phyloP scores from a whole-genome alignment of 768 basidiomycete genomes.

The Auricularia heimuer region DNA sequence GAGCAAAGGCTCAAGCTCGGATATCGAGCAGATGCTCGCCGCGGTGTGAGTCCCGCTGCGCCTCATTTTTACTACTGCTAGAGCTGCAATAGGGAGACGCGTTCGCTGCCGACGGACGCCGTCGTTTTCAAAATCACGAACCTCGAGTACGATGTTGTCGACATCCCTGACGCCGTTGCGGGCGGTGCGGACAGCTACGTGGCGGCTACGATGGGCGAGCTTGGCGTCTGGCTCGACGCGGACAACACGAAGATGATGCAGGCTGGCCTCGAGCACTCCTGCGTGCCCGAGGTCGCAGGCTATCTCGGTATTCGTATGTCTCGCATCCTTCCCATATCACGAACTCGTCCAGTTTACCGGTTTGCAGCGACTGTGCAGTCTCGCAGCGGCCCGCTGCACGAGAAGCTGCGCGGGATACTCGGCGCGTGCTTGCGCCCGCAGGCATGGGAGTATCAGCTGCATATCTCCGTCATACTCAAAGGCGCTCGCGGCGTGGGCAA shows the following conservation, averaged over 20 bases:
- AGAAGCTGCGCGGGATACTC: constrained; percentile 44
- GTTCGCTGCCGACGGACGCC: constrained; percentile 29
- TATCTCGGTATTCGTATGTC: constrained; percentile 44
- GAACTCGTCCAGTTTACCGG: no score
- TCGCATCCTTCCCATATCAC: background rate
- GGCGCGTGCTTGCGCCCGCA: constrained; percentile 48
- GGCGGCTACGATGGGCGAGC: constrained; percentile 50
- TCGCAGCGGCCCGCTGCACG: background rate
- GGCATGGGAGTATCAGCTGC: constrained; percentile 51
- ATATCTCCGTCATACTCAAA: constrained; percentile 64
- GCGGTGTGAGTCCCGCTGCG: background rate
- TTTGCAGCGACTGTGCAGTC: no score
- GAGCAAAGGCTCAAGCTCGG: constrained; percentile 13
- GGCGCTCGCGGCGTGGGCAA: constrained; percentile 81
- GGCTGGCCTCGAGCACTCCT: constrained; percentile 61
- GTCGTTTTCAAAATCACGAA: constrained; percentile 75
- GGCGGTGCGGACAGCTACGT: constrained; percentile 36
- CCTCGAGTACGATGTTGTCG: constrained; percentile 53
- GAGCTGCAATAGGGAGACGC: background rate
- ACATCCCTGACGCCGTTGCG: constrained; percentile 20
- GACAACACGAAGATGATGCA: constrained; percentile 66
- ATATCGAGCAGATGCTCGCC: constrained; percentile 12
- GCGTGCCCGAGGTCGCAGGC: constrained; percentile 41
- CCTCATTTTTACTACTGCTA: background rate
- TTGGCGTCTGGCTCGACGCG: constrained; percentile 82